Conservation (phyloP, 2,329 filamentous ascomycete genomes). For the Beauveria sp. region DNA sequence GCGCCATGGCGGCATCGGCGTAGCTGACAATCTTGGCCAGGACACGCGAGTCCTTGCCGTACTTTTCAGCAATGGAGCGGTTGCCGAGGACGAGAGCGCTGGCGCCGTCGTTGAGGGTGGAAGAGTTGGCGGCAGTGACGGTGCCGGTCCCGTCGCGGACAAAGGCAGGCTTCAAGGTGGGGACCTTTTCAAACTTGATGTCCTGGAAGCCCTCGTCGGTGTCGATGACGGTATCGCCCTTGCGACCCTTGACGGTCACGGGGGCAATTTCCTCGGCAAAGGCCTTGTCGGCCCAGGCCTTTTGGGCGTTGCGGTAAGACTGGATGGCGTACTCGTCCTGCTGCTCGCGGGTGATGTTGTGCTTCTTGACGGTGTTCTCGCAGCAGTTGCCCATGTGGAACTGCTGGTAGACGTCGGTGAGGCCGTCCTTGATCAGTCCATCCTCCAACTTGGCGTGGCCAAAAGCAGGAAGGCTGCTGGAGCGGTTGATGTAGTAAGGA, state of each 20-base stretch:
- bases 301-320: conserved; percentile 83
- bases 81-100: conserved; percentile 81
- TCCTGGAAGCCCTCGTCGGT: conserved; percentile 87
- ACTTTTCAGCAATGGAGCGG: conserved; percentile 72
- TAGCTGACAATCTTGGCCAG: conserved; percentile 80
- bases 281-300: conserved; percentile 73
- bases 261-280: conserved; percentile 89
- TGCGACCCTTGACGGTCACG: conserved; percentile 76
- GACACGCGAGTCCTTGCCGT: conserved; percentile 68
- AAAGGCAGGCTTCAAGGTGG: conserved; percentile 85
- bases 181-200: conserved; percentile 78
- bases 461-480: conserved; percentile 76
- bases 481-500: conserved; percentile 80
- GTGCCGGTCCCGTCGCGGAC: conserved; percentile 77
- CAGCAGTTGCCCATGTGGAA: conserved; percentile 98
- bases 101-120: conserved; percentile 89
- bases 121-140: conserved; percentile 91
- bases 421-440: conserved; percentile 85
- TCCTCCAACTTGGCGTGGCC: conserved; percentile 85
- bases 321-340: conserved; percentile 88
- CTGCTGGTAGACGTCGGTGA: conserved; percentile 94
- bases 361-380: conserved; percentile 87
- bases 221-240: conserved; percentile 71
- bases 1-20: conserved; percentile 83
- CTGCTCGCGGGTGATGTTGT: conserved; percentile 69